A percentile compares a stretch with the other conserved stretches of the same genome.
These are phyloP conservation scores for Quaeritorhiza haematococci DNA, from an alignment of 371 early-diverging fungal genomes.

Conservation along the genomic window DNA sequence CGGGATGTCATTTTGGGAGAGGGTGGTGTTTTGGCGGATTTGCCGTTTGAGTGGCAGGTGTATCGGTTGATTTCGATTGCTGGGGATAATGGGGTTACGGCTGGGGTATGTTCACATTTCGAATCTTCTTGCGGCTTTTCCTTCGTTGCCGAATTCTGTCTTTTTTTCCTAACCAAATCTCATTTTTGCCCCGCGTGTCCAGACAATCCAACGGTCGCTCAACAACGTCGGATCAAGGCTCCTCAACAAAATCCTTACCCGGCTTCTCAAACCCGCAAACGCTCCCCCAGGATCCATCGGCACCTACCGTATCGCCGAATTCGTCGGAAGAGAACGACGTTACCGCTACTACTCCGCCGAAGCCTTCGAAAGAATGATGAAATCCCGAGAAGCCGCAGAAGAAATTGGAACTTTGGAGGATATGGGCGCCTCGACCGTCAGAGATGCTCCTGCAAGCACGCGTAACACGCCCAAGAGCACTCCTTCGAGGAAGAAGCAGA, in stretches of 20 bases:
- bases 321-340: constrained; percentile 46
- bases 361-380: constrained; percentile 12
- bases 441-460: neutral
- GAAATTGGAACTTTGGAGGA: neutral
- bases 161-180: neutral
- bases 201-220: constrained; percentile 22
- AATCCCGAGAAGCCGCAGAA: neutral
- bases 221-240: constrained; percentile 20
- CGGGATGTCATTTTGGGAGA: constrained; percentile 15
- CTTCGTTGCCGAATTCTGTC: neutral
- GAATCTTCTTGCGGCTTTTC: neutral
- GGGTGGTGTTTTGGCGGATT: constrained; percentile 27
- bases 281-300: constrained; percentile 13
- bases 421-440: neutral
- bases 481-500: too few relatives aligned
- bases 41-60: constrained; percentile 50
- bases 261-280: constrained; percentile 15
- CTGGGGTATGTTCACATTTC: constrained; percentile 13
- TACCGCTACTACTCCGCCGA: constrained; percentile 38
- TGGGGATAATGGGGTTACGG: constrained; percentile 39
- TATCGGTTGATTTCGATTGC: constrained; percentile 39
- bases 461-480: neutral
- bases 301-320: constrained; percentile 31
- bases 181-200: neutral
- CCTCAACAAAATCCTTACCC: constrained; percentile 22